These are phyloP conservation scores for Globomyces sp. DNA, from an alignment of 371 early-diverging fungal genomes.

Conservation along the genomic window DNA sequence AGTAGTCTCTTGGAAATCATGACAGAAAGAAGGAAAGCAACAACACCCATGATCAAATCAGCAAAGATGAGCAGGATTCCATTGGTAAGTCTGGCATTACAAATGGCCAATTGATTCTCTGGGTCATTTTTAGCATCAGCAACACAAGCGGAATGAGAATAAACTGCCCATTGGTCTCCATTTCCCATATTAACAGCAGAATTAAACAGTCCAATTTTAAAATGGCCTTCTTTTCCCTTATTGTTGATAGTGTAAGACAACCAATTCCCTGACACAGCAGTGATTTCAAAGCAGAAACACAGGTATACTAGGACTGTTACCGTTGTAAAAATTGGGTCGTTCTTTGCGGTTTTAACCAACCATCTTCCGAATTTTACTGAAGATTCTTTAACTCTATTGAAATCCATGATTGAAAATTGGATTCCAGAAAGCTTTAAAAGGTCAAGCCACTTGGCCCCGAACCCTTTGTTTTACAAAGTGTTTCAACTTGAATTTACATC, in stretches of 20 bases:
- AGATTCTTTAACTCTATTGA: too few relatives aligned
- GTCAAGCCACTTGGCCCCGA: too few relatives aligned
- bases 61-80: slow-evolving; percentile 10
- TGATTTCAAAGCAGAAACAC: slow-evolving; percentile 7
- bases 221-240: background rate
- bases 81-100: slow-evolving; percentile 4
- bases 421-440: too few relatives aligned
- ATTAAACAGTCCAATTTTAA: slow-evolving; percentile 15
- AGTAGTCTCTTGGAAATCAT: slow-evolving; percentile 2
- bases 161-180: background rate
- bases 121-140: background rate
- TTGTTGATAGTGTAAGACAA: background rate
- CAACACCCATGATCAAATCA: background rate
- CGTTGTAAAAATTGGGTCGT: background rate
- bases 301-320: background rate
- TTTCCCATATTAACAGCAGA: background rate
- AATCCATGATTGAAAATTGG: too few relatives aligned
- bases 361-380: too few relatives aligned
- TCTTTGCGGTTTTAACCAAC: too few relatives aligned
- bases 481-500: too few relatives aligned
- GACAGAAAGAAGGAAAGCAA: background rate
- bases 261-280: slow-evolving; percentile 11
- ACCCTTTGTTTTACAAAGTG: too few relatives aligned
- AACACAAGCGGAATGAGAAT: slow-evolving; percentile 4
- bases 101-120: background rate